phyloP scores from a whole-genome alignment of 2,329 filamentous ascomycete species.

The Malbranchea cinnamomea region DNA sequence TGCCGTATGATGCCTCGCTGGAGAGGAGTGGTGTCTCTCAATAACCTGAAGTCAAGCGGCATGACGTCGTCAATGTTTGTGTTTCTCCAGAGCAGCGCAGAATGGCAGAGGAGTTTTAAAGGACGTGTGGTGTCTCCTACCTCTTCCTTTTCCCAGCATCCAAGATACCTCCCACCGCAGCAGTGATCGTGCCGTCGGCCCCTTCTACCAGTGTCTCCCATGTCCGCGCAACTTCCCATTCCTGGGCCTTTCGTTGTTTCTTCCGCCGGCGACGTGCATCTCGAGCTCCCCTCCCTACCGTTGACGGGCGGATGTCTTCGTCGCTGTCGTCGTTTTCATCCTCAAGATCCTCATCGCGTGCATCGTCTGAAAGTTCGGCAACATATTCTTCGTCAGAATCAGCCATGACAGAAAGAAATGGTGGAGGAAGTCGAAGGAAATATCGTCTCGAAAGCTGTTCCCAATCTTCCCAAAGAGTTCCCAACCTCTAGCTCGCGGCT shows the following conservation, averaged over 20 bases:
- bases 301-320: constrained; percentile 7
- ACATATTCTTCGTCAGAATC: constrained; percentile 39
- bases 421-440: no score
- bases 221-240: constrained; percentile 35
- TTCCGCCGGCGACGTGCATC: constrained; percentile 10
- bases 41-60: constrained; percentile 40
- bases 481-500: no score
- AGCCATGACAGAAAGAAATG: constrained; percentile 22
- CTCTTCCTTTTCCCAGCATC: constrained; percentile 71
- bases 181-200: constrained; percentile 61
- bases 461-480: no score
- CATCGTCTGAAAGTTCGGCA: constrained; percentile 34
- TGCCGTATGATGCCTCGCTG: constrained; percentile 98
- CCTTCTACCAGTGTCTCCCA: constrained; percentile 62
- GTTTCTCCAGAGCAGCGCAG: neutral
- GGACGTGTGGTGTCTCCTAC: constrained; percentile 19
- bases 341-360: constrained; percentile 19
- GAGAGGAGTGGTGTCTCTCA: constrained; percentile 86
- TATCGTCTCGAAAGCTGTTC: no score
- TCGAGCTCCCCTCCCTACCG: constrained; percentile 11
- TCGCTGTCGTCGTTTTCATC: constrained; percentile 14
- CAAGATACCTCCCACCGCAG: constrained; percentile 54
- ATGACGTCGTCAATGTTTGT: constrained; percentile 10
- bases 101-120: neutral
- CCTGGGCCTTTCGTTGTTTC: constrained; percentile 25